Evolutionary conservation across 2,329 filamentous ascomycete genomes (phyloP), one percentile per base, ranked within the genome.

Genomic region (Coniella lustricola): DNA sequence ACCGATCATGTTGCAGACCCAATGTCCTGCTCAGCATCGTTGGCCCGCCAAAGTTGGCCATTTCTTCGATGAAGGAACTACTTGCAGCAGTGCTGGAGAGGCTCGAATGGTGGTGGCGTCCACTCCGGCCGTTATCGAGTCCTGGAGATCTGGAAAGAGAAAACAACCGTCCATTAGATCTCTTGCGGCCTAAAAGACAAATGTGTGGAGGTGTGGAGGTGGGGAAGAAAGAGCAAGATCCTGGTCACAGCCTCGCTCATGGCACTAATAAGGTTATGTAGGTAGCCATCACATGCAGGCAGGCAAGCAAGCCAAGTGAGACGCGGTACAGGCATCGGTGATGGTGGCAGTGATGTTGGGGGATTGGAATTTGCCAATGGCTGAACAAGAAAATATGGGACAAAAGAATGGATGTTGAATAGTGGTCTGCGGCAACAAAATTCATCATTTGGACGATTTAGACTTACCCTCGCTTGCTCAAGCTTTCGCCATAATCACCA

Each of bases 1-100:
- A 89, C 52, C 85, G 81, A 64, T 88, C 84, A 60, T 79, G 73
- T 63, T 91, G 87, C 56, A 93, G 74, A 51, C 87, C 87, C 50
- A 93, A 71, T 14, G 82, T 85, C 61, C 81, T 76, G 64, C 82
- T 83, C 50, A 86, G 71, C 58, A 84, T 70, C 50, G 79, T 81
- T 46, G 79, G 78, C 34, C 80, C 81, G 53, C 81, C 81, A 58
- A 84, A 78, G 63, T 84, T 84, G 62, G 81, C 81, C 78, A 85
- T 82, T 55, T 85, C 81, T 69, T 85, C 81, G 53, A 84, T 72
- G 53, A 84, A 72, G 42, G 81, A 82, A 61, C 69, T 78, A 64
- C 78, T 82, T 49, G 73, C 77, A 53, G 75, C 74, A 32, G 76
- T 81, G 64, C 77, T 82, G 52, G 80, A 84, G 49, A 79, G 67